These are phyloP conservation scores for Apiotrichum mycotoxinovorans DNA, from an alignment of 1,284 basidiomycete species.

Conservation along the genomic window DNA sequence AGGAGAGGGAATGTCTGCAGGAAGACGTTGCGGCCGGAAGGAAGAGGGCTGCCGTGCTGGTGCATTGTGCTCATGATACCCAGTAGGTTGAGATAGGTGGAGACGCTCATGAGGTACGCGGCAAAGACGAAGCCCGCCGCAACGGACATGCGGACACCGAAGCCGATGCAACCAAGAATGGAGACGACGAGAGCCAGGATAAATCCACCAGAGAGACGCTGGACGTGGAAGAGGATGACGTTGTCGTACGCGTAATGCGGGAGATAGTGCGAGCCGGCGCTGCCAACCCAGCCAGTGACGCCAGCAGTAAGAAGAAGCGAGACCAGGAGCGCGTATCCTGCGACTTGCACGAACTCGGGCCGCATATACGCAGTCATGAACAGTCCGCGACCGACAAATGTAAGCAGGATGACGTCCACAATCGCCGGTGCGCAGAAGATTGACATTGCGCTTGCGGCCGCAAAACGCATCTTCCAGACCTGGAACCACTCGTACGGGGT, in stretches of 20 bases:
- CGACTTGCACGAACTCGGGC: constrained; percentile 3
- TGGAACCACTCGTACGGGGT: constrained; percentile 4
- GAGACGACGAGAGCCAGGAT: constrained; percentile 7
- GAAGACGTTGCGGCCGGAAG: constrained; percentile 13
- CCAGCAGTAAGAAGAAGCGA: constrained; percentile 10
- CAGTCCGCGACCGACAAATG: constrained; percentile 10
- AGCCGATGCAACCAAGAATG: constrained; percentile 3
- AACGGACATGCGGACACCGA: background rate
- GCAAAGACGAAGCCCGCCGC: constrained; percentile 10
- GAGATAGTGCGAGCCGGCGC: constrained; percentile 11
- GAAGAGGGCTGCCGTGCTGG: constrained; percentile 14
- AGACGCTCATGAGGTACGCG: constrained; percentile 10
- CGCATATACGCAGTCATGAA: constrained; percentile 16
- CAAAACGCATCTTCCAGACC: constrained; percentile 11
- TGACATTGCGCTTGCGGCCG: constrained; percentile 10
- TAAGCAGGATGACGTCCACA: constrained; percentile 13
- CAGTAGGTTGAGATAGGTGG: constrained; percentile 15
- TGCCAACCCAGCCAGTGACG: constrained; percentile 14
- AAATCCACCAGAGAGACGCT: constrained; percentile 11
- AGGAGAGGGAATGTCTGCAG: constrained; percentile 6
- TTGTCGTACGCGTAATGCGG: constrained; percentile 13
- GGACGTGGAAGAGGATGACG: constrained; percentile 13
- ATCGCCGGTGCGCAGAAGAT: constrained; percentile 13
- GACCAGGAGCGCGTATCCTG: constrained; percentile 8
- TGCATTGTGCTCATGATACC: constrained; percentile 17